These are phyloP conservation scores for Fomitopsis betulina DNA, from an alignment of 1,284 basidiomycete genomes.

Conservation along the genomic window DNA sequence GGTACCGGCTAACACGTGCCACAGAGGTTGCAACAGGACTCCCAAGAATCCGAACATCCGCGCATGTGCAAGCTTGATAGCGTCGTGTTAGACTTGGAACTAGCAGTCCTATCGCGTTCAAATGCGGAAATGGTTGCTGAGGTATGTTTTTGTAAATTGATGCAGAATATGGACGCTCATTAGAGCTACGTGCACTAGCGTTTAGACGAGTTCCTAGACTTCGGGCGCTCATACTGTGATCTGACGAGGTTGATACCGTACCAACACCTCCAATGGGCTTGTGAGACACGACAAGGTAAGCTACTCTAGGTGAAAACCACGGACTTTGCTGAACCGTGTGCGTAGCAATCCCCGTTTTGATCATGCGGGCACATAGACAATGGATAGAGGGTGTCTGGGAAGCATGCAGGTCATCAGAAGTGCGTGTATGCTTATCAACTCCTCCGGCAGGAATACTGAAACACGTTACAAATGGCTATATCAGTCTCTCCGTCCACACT, in stretches of 20 bases:
- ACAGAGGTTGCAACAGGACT: background rate
- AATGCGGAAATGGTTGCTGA: background rate
- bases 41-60: background rate
- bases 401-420: constrained; percentile 9
- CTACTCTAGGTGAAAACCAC: constrained; percentile 1
- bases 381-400: constrained; percentile 53
- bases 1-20: background rate
- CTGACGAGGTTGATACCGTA: constrained; percentile 45
- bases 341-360: background rate
- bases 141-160: background rate
- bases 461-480: too few relatives aligned
- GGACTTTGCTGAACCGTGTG: background rate
- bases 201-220: constrained; percentile 8
- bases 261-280: constrained; percentile 51
- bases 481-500: background rate
- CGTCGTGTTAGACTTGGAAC: background rate
- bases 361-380: constrained; percentile 27
- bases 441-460: background rate
- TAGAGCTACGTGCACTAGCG: background rate
- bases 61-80: background rate
- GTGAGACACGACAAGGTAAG: constrained; percentile 36
- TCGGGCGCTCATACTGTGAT: constrained; percentile 5
- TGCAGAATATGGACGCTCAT: background rate
- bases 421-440: constrained; percentile 3
- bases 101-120: background rate